These are phyloP conservation scores for Fusarium coffeatum DNA, from an alignment of 2,329 filamentous ascomycete genomes.

Conservation along the genomic window DNA sequence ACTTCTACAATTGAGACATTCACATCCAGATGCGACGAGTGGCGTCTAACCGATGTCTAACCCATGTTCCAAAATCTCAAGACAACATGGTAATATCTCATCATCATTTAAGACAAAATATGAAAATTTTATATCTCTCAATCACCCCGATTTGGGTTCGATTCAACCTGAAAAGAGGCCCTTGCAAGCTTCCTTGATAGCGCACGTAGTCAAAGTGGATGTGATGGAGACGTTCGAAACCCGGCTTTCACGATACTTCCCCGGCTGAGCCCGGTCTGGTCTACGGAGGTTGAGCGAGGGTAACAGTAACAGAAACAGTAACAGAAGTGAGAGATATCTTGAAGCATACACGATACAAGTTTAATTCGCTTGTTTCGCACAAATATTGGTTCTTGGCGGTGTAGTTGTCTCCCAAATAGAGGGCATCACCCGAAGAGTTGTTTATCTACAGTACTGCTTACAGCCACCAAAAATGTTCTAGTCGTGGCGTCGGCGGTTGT, in stretches of 20 bases:
- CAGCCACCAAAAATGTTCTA: not conserved
- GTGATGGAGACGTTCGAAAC: constrained; percentile 21
- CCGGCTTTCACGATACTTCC: constrained; percentile 27
- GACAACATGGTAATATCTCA: not conserved
- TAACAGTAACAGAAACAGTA: not conserved
- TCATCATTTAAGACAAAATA: not conserved
- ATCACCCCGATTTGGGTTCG: constrained; percentile 23
- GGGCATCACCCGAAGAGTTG: not conserved
- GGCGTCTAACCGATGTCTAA: constrained; percentile 16
- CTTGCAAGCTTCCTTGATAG: constrained; percentile 29
- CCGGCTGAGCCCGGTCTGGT: constrained; percentile 13
- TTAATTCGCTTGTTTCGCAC: constrained; percentile 2
- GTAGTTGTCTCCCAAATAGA: not conserved
- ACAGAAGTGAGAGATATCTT: constrained; percentile 12
- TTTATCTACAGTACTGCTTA: not conserved
- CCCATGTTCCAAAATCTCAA: constrained; percentile 16
- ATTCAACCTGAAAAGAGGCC: constrained; percentile 7
- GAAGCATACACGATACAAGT: constrained; percentile 15
- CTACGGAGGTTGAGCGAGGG: constrained; percentile 25
- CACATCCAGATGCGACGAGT: not conserved
- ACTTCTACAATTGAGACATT: constrained; percentile 25
- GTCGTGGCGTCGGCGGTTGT: constrained; percentile 13
- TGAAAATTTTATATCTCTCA: constrained; percentile 16
- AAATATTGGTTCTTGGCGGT: constrained; percentile 18
- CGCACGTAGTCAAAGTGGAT: constrained; percentile 28